These are phyloP conservation scores for Cyberlindnera petersonii DNA, from an alignment of 805 yeast species.

Conservation along the genomic window DNA sequence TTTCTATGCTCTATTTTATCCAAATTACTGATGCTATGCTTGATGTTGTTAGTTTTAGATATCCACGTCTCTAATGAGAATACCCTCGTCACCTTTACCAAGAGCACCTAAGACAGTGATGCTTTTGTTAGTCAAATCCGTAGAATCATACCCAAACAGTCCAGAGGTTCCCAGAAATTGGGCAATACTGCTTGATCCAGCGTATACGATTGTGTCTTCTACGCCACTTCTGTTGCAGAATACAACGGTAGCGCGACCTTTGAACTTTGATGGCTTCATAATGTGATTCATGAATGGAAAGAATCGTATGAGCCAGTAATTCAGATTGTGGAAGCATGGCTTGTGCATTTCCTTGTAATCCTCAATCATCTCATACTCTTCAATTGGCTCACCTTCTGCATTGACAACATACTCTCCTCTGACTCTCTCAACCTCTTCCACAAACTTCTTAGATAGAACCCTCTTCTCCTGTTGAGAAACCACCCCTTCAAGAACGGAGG, in stretches of 20 bases:
- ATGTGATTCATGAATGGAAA: conserved; percentile 51
- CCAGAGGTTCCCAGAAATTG: conserved; percentile 44
- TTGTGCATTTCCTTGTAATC: conserved; percentile 29
- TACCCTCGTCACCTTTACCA: conserved; percentile 64
- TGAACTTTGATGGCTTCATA: conserved; percentile 8
- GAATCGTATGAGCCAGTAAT: conserved; percentile 75
- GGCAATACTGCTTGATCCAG: conserved; percentile 58
- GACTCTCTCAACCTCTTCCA: conserved; percentile 16
- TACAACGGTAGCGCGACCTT: conserved; percentile 37
- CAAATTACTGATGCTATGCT: too few relatives aligned
- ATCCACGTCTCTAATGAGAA: conserved; percentile 56
- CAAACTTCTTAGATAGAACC: conserved; percentile 11
- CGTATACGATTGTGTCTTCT: conserved; percentile 66
- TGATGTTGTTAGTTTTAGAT: too few relatives aligned
- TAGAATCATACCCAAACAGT: conserved; percentile 21
- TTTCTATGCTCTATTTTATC: too few relatives aligned
- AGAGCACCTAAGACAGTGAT: conserved; percentile 52
- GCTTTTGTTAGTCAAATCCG: conserved; percentile 45
- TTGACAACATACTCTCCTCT: conserved; percentile 19
- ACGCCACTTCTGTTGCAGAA: conserved; percentile 73
- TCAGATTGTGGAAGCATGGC: conserved; percentile 48
- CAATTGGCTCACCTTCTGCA: conserved; percentile 5
- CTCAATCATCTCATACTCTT: conserved; percentile 14
- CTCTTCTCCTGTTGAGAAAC: conserved; percentile 14
- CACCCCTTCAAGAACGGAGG: conserved; percentile 31